Conservation (phyloP, 805 yeast genomes). For the Sporopachydermia lactativora region DNA sequence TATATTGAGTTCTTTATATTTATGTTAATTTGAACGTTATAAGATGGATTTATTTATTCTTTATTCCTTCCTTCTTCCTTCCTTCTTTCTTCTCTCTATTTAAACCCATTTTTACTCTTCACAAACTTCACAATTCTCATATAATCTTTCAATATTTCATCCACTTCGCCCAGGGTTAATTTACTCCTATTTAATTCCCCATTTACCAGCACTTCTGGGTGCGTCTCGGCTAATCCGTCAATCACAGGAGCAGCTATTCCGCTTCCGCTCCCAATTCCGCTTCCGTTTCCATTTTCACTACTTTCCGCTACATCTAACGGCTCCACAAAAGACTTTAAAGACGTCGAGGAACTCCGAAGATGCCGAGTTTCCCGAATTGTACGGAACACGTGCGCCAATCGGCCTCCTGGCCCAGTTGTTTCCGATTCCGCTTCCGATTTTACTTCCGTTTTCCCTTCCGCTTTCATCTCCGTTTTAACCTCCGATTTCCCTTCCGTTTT, state of each 20-base stretch:
- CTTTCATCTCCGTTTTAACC: not conserved
- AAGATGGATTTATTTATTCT: too few relatives aligned
- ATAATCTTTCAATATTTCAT: conserved; percentile 21
- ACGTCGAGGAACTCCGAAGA: not conserved
- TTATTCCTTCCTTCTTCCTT: too few relatives aligned
- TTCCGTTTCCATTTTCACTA: not conserved
- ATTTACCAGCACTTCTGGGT: not conserved
- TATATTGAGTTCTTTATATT: not conserved
- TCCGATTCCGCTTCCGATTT: not conserved
- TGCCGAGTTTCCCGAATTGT: not conserved
- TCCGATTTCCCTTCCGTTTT: not conserved
- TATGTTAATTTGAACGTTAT: too few relatives aligned
- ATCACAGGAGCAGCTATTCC: not conserved
- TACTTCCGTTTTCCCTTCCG: not conserved
- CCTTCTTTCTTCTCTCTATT: too few relatives aligned
- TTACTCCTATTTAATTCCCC: conserved; percentile 3
- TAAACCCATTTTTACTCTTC: conserved; percentile 15
- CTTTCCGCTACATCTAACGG: not conserved
- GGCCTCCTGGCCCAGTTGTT: not conserved
- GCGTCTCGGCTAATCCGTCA: not conserved
- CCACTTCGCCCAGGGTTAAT: conserved; percentile 21
- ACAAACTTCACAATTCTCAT: conserved; percentile 20
- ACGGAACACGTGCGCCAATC: not conserved
- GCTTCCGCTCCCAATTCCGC: too few relatives aligned
- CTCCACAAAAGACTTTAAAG: not conserved